Percentiles rank a stretch among this genome's conserved stretches.
phyloP scores from a whole-genome alignment of 2,329 filamentous ascomycete genomes.

The Neofusicoccum parvum region DNA sequence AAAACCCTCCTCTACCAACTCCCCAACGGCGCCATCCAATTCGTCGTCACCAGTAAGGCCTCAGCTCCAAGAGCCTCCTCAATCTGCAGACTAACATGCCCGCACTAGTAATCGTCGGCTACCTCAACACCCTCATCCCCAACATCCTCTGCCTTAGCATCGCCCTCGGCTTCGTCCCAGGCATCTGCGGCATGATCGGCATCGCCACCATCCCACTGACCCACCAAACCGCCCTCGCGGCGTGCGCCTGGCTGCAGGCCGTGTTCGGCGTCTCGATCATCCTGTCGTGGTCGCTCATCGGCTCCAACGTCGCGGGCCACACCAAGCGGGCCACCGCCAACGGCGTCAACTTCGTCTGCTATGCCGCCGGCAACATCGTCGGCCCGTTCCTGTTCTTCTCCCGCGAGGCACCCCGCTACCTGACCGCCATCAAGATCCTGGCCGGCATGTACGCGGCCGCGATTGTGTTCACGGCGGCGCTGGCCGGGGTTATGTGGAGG shows the following conservation, averaged over 20 bases:
- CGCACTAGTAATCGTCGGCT: no score
- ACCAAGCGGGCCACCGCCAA: conserved; percentile 55
- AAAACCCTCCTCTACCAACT: neutral
- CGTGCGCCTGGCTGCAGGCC: conserved; percentile 26
- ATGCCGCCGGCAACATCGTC: conserved; percentile 52
- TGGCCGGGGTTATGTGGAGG: conserved; percentile 35
- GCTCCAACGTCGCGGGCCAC: conserved; percentile 49
- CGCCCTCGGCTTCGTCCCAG: conserved; percentile 46
- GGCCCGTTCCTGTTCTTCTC: conserved; percentile 34
- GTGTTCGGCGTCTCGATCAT: conserved; percentile 54
- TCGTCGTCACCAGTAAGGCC: no score
- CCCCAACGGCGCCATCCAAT: neutral
- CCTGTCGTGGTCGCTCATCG: conserved; percentile 54
- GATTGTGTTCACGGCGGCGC: conserved; percentile 35
- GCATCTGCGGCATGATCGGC: conserved; percentile 53
- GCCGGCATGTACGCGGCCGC: conserved; percentile 49
- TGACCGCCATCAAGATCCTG: conserved; percentile 47
- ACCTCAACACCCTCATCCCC: no score
- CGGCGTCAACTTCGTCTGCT: conserved; percentile 53
- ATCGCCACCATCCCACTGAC: conserved; percentile 52
- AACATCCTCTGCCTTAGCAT: conserved; percentile 15
- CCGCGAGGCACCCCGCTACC: conserved; percentile 35
- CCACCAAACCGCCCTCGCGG: conserved; percentile 27
- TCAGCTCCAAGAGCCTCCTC: no score
- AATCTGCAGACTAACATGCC: no score